Conservation (phyloP, 2,329 filamentous ascomycete species). For the Claviceps capensis region DNA sequence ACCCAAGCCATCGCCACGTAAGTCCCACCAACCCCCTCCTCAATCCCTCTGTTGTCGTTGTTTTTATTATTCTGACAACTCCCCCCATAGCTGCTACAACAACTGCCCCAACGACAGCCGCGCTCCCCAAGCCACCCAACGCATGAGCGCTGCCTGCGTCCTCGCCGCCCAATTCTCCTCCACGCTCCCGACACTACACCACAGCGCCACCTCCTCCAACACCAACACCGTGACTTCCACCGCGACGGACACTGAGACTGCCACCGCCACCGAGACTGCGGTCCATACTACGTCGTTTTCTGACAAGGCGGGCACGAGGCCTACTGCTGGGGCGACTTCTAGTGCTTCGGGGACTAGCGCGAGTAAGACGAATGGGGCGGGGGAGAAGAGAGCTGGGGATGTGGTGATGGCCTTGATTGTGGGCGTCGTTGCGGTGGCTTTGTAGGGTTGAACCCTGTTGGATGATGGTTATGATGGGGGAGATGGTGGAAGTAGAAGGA, state of each 20-base stretch:
- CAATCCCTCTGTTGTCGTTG: no score
- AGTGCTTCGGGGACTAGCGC: not conserved
- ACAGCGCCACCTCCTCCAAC: constrained; percentile 8
- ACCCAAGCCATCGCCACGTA: constrained; percentile 33
- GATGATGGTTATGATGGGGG: not conserved
- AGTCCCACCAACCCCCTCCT: constrained; percentile 10
- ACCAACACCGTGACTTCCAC: not conserved
- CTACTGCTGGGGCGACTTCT: no score
- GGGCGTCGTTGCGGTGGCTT: constrained; percentile 20
- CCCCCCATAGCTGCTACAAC: constrained; percentile 33
- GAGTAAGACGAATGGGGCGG: constrained; percentile 14
- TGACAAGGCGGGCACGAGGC: not conserved
- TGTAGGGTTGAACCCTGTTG: constrained; percentile 12
- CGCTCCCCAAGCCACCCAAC: constrained; percentile 18
- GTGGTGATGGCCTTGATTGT: constrained; percentile 24
- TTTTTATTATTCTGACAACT: no score
- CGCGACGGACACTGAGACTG: constrained; percentile 7
- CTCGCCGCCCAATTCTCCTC: constrained; percentile 29
- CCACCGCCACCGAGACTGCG: constrained; percentile 8
- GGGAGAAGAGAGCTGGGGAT: constrained; percentile 14
- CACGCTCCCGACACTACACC: constrained; percentile 9
- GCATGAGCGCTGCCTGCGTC: constrained; percentile 30
- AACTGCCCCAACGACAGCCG: constrained; percentile 39
- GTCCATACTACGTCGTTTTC: constrained; percentile 9
- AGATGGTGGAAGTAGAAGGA: not conserved